Percentiles rank a stretch among this genome's conserved stretches.
Evolutionary conservation across 1,284 basidiomycete species (phyloP).

Genomic region (Austroboletus novae-zelandiae): DNA sequence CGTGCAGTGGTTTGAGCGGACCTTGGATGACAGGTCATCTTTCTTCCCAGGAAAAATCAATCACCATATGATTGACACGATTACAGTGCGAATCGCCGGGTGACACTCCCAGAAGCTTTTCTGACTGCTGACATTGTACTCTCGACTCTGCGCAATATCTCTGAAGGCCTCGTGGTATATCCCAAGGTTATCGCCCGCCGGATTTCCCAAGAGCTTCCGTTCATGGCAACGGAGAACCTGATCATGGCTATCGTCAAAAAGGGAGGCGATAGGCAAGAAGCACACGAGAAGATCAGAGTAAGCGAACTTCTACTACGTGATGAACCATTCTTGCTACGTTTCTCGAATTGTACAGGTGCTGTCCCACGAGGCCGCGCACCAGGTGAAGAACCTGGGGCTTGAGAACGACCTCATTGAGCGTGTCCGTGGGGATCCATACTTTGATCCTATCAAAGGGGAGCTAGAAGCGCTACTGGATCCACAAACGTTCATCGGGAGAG

Average conservation of each 20-base stretch:
- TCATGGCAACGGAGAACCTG: conserved; percentile 99
- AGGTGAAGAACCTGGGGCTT: conserved; percentile 93
- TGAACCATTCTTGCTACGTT: conserved; percentile 9
- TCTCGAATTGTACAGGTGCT: conserved; percentile 55
- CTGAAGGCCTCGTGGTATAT: conserved; percentile 97
- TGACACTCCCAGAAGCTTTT: conserved; percentile 96
- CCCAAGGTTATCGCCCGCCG: conserved; percentile 92
- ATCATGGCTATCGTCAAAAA: conserved; percentile 99
- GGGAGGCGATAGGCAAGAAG: conserved; percentile 95
- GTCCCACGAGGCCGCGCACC: conserved; percentile 93
- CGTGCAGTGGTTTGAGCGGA: conserved; percentile 97
- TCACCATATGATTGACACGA: conserved; percentile 4
- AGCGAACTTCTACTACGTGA: conserved; percentile 16
- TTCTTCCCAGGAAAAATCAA: conserved; percentile 4
- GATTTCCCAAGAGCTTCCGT: conserved; percentile 94
- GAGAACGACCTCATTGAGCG: conserved; percentile 97
- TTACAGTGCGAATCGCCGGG: conserved; percentile 87
- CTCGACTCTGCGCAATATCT: conserved; percentile 94
- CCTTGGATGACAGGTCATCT: conserved; percentile 83
- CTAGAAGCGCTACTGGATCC: conserved; percentile 78
- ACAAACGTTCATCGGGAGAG: conserved; percentile 84
- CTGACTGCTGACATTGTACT: conserved; percentile 96
- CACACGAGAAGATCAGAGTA: conserved; percentile 95
- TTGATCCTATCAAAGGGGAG: conserved; percentile 61
- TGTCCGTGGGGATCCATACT: conserved; percentile 65